These are phyloP conservation scores for Umbilicus rupestris DNA, from an alignment of 164 flowering plant species.

Conservation along the genomic window DNA sequence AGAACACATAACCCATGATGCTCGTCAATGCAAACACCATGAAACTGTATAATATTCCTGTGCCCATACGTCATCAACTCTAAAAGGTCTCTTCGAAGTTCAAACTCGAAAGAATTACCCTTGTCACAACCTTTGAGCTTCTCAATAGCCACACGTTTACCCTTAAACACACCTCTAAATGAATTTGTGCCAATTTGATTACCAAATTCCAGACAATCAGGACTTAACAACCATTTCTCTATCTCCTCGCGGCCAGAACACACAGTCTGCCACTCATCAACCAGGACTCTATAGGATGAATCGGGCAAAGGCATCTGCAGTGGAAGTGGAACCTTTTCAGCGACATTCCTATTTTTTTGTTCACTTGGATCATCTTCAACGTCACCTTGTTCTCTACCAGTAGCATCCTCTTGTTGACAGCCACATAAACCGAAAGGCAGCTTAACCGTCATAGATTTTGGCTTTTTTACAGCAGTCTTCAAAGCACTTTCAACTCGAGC, in stretches of 20 bases:
- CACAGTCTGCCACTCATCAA: conserved; percentile 90
- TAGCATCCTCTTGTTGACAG: conserved; percentile 67
- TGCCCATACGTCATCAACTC: conserved; percentile 94
- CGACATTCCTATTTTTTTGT: conserved; percentile 24
- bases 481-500: conserved; percentile 53
- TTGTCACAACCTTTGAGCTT: conserved; percentile 87
- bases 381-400: conserved; percentile 39
- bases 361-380: conserved; percentile 41
- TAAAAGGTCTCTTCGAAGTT: conserved; percentile 63
- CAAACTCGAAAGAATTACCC: conserved; percentile 66
- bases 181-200: conserved; percentile 62
- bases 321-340: conserved; percentile 29
- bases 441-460: conserved; percentile 50
- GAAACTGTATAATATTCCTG: conserved; percentile 59
- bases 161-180: conserved; percentile 73
- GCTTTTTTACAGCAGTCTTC: conserved; percentile 55
- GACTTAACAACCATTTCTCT: conserved; percentile 60
- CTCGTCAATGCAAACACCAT: conserved; percentile 73
- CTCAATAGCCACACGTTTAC: conserved; percentile 60
- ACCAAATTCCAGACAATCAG: conserved; percentile 60
- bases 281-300: conserved; percentile 45
- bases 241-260: conserved; percentile 58
- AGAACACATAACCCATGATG: conserved; percentile 79
- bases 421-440: conserved; percentile 92
- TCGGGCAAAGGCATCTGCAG: conserved; percentile 48